phyloP scores from a whole-genome alignment of 768 basidiomycete genomes.

The Boletus rufocinnamomeus region DNA sequence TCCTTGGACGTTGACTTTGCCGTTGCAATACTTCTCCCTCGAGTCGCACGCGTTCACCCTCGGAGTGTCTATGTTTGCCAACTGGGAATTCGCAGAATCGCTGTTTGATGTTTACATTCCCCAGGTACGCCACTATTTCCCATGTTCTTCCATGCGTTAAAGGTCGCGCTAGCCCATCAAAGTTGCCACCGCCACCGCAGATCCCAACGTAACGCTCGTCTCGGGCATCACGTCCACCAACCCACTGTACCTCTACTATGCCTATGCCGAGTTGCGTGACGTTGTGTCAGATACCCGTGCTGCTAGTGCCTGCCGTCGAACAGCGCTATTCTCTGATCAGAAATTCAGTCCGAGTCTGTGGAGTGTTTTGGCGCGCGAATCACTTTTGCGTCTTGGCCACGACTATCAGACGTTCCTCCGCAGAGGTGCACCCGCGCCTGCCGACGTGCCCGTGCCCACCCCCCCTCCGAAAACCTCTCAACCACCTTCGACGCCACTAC shows the following conservation, averaged over 20 bases:
- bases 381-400: slow-evolving; percentile 58
- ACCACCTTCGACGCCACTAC: slow-evolving; percentile 39
- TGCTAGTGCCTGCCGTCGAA: slow-evolving; percentile 46
- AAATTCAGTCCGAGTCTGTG: slow-evolving; percentile 66
- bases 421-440: slow-evolving; percentile 45
- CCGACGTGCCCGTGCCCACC: slow-evolving; percentile 23
- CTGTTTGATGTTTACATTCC: slow-evolving; percentile 62
- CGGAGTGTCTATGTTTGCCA: slow-evolving; percentile 49
- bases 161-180: slow-evolving; percentile 44
- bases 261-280: slow-evolving; percentile 61
- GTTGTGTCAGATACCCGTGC: slow-evolving; percentile 49
- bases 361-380: slow-evolving; percentile 58
- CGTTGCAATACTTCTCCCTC: slow-evolving; percentile 46
- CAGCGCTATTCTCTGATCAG: slow-evolving; percentile 66
- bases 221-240: slow-evolving; percentile 63
- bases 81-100: slow-evolving; percentile 65
- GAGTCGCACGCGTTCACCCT: slow-evolving; percentile 52
- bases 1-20: slow-evolving; percentile 54
- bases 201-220: slow-evolving; percentile 57
- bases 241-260: slow-evolving; percentile 57
- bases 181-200: slow-evolving; percentile 46
- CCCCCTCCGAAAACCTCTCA: slow-evolving; percentile 31
- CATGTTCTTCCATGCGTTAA: slow-evolving; percentile 2
- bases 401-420: slow-evolving; percentile 71
- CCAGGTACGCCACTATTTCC: slow-evolving; percentile 42